phyloP scores from a whole-genome alignment of 495 filamentous ascomycete species.

The Xylaria castorea region DNA sequence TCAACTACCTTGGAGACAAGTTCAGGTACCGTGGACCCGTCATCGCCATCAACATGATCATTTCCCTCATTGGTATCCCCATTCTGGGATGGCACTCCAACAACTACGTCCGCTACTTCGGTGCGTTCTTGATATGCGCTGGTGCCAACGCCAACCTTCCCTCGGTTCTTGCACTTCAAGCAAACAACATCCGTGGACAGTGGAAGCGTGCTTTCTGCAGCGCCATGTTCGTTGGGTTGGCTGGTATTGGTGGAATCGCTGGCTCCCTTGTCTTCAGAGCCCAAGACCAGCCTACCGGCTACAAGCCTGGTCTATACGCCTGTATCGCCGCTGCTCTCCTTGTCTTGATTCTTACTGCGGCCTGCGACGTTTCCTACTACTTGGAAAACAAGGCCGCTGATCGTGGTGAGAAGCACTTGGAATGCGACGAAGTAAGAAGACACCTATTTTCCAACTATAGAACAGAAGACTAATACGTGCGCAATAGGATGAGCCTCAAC shows the following conservation, averaged over 20 bases:
- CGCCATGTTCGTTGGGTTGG: constrained; percentile 61
- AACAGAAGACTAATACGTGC: constrained; percentile 24
- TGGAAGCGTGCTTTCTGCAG: constrained; percentile 69
- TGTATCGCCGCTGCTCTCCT: constrained; percentile 49
- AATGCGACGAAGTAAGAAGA: constrained; percentile 50
- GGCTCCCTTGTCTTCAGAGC: constrained; percentile 63
- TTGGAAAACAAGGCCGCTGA: constrained; percentile 50
- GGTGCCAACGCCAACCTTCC: constrained; percentile 64
- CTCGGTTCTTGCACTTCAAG: constrained; percentile 57
- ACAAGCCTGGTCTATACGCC: constrained; percentile 54
- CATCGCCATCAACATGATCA: constrained; percentile 56
- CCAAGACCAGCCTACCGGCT: constrained; percentile 46
- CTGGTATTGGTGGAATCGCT: constrained; percentile 66
- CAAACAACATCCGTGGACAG: constrained; percentile 71
- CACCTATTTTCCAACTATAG: not conserved
- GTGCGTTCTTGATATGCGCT: constrained; percentile 64
- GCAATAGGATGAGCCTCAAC: constrained; percentile 45
- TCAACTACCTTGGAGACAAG: constrained; percentile 60
- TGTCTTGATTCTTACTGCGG: constrained; percentile 45
- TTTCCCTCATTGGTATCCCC: constrained; percentile 50
- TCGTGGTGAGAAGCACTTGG: constrained; percentile 52
- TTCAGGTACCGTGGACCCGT: constrained; percentile 61
- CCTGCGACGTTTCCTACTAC: constrained; percentile 42
- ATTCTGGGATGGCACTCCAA: constrained; percentile 59
- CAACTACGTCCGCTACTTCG: constrained; percentile 63